Percentiles rank a stretch among this genome's conserved stretches.
phyloP scores from a whole-genome alignment of 2,329 filamentous ascomycete species.

The Curvularia verruculosa region DNA sequence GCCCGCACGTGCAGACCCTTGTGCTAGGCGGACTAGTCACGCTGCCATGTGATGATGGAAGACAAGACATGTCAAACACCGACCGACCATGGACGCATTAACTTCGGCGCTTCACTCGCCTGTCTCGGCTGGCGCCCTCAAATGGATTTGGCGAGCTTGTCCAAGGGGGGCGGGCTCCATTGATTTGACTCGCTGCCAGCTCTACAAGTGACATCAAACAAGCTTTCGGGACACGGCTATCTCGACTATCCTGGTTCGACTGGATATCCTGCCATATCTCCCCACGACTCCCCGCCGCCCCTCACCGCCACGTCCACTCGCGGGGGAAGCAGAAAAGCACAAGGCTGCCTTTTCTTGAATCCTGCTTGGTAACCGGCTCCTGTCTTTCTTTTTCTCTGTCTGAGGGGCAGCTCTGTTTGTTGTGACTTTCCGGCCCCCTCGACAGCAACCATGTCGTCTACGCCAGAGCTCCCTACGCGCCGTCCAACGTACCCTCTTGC shows the following conservation, averaged over 20 bases:
- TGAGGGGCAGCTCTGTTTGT: not conserved
- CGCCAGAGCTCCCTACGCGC: slow-evolving; percentile 24
- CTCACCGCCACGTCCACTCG: slow-evolving; percentile 4
- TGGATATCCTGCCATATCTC: slow-evolving; percentile 11
- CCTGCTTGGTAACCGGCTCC: not conserved
- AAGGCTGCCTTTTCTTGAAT: not conserved
- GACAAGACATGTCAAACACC: not conserved
- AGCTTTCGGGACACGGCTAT: slow-evolving; percentile 3
- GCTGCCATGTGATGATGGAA: slow-evolving; percentile 13
- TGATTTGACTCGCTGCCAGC: not conserved
- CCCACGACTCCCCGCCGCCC: slow-evolving; percentile 10
- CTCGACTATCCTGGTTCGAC: slow-evolving; percentile 7
- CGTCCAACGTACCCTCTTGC: slow-evolving; percentile 55
- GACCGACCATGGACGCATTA: not conserved
- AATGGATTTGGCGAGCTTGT: no score
- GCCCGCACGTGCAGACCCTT: slow-evolving; percentile 8
- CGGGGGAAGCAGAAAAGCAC: slow-evolving; percentile 10
- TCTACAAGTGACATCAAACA: slow-evolving; percentile 3
- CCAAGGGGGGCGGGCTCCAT: not conserved
- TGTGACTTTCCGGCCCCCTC: not conserved
- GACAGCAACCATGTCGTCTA: slow-evolving; percentile 10
- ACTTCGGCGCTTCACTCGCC: slow-evolving; percentile 2
- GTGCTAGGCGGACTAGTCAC: not conserved
- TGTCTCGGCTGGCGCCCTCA: not conserved
- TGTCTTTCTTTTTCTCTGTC: not conserved